Evolutionary conservation across 441 rosid genomes (phyloP).

Genomic region (Corymbia citriodora): DNA sequence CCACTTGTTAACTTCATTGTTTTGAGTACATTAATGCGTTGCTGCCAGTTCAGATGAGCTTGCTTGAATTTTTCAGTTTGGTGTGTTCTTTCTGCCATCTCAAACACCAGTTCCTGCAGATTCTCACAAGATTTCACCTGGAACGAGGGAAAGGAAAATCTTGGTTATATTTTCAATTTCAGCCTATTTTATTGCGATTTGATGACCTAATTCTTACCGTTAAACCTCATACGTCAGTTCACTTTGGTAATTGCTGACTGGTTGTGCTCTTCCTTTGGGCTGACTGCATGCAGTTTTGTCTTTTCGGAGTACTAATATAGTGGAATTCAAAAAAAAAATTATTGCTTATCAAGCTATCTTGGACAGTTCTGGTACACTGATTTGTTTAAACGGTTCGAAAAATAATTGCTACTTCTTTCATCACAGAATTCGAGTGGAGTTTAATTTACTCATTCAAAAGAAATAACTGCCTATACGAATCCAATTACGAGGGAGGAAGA

Average conservation of each 20-base stretch:
- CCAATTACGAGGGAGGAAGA: background rate
- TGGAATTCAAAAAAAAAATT: background rate
- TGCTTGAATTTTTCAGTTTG: background rate
- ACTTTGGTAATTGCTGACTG: background rate
- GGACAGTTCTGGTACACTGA: background rate
- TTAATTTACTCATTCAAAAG: background rate
- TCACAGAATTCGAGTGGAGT: background rate
- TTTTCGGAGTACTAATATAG: background rate
- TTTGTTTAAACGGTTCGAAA: background rate
- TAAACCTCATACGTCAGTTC: background rate
- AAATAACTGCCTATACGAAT: background rate
- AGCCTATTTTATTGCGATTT: background rate
- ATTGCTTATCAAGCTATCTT: background rate
- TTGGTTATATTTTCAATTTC: background rate
- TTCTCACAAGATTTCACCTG: background rate
- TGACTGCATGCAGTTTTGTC: background rate
- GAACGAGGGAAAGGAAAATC: background rate
- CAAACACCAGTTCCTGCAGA: background rate
- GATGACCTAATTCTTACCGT: background rate
- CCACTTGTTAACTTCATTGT: background rate
- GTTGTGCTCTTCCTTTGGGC: background rate
- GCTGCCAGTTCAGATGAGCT: background rate
- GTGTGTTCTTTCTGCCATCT: background rate
- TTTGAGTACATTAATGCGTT: background rate
- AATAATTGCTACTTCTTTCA: background rate